Evolutionary conservation across 495 filamentous ascomycete species (phyloP), one percentile per base, ranked within the genome.

Genomic region (Penicillium desertorum): DNA sequence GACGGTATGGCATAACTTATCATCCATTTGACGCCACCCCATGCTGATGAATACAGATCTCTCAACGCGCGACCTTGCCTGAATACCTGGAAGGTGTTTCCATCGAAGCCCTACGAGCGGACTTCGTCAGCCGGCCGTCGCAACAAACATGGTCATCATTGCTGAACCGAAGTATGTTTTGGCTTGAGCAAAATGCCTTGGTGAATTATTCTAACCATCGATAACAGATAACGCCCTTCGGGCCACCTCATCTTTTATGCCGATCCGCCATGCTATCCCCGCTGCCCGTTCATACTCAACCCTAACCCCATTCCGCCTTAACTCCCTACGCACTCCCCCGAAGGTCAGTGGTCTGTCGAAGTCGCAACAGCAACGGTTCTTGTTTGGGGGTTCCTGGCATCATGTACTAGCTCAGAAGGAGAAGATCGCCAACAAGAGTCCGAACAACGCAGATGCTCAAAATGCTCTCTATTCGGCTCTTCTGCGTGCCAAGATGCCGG

Each of bases 391-490:
- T 14, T 73, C 79, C 30, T 83, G 83, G 45, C 81, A 81, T 47
- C 83, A 80, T 37, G 67, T 85, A 12, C 74, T 90, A 9, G 85
- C 85, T 20, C 86, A 88, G 59, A 83, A 86, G 61, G 94, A 98
- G 73, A 88, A 90, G 67, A 85, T 88, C 23, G 95, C 94, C 36
- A 98, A 96, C 71, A 88, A 89, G 74, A 92, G 96, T 62, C 89
- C 94, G 3, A 84, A 79, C 60, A 96, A 88, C 71, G 83, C 91
- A 14, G 87, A 85, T 25, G 86, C 90, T 16, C 94, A 98, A 72
- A 92, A 91, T 72, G 86, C 89, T 20, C 96, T 98, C 70, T 98
- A 98, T 71, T 85, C 91, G 64, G 86, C 90, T 34, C 83, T 98
- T n/a, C 76, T 97, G 22, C 87, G 85, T 61, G 91, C 91, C 11